Evolutionary conservation across 225 moss, liverwort and hornwort genomes (phyloP).

Genomic region (Marchantia paleacea): DNA sequence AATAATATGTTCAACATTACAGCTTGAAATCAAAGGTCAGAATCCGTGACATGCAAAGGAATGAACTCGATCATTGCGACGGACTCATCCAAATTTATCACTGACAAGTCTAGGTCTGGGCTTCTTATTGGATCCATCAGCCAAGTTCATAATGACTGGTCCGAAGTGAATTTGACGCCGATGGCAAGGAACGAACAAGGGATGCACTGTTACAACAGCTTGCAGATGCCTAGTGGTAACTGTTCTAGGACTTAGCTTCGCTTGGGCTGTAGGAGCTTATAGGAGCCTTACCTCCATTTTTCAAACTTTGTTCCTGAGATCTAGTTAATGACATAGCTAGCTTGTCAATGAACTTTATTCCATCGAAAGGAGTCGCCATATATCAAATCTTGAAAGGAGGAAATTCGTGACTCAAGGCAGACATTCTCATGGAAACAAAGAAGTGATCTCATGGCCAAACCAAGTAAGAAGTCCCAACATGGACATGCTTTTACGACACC

Average conservation of each 20-base stretch:
- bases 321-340: not conserved
- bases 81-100: not conserved
- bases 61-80: not conserved
- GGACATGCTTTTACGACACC: not conserved
- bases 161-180: no score
- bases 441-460: not conserved
- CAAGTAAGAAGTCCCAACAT: not conserved
- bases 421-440: not conserved
- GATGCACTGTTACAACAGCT: no score
- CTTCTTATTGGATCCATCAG: no score
- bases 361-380: not conserved
- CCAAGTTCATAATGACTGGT: no score
- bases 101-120: no score
- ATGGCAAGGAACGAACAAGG: no score
- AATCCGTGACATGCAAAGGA: no score
- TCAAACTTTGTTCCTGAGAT: not conserved
- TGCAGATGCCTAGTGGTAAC: no score
- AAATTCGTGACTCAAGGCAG: not conserved
- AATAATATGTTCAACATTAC: not conserved
- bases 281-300: no score
- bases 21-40: not conserved
- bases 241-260: no score
- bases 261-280: no score
- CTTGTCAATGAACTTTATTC: not conserved
- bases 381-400: not conserved